Evolutionary conservation across 2,329 filamentous ascomycete species (phyloP).

Genomic region (Venturiaceae sp.): DNA sequence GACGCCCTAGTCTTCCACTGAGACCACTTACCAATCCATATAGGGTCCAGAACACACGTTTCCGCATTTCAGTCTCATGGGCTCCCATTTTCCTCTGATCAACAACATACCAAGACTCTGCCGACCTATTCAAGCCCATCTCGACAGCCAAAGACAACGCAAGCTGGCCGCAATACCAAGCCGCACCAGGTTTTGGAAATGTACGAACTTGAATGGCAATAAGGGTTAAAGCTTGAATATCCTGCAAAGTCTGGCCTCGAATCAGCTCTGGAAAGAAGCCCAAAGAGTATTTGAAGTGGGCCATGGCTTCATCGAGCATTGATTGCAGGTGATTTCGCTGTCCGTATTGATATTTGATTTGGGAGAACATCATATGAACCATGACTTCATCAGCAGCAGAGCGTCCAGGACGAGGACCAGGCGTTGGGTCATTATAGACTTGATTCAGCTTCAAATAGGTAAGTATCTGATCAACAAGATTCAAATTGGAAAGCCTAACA

Average conservation of each 20-base stretch:
- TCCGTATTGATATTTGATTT: conserved; percentile 70
- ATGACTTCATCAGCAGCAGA: conserved; percentile 56
- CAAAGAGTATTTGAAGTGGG: conserved; percentile 68
- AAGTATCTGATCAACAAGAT: conserved; percentile 9
- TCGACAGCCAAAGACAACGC: conserved; percentile 64
- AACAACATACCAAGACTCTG: conserved; percentile 43
- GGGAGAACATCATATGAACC: conserved; percentile 71
- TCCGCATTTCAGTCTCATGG: conserved; percentile 67
- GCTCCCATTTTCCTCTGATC: conserved; percentile 20
- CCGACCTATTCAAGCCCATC: conserved; percentile 64
- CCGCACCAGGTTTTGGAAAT: conserved; percentile 71
- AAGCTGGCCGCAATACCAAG: conserved; percentile 56
- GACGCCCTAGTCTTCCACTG: conserved; percentile 65
- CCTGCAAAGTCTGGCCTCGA: conserved; percentile 50
- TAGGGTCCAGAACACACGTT: conserved; percentile 68
- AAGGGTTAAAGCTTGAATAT: conserved; percentile 64
- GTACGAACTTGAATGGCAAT: conserved; percentile 63
- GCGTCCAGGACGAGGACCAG: conserved; percentile 51
- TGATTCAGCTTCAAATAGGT: conserved; percentile 8
- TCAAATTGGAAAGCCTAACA: conserved; percentile 15
- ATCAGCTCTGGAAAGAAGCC: conserved; percentile 58
- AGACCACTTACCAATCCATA: conserved; percentile 58
- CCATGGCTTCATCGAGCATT: conserved; percentile 58
- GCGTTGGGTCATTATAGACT: conserved; percentile 61
- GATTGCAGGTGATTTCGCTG: conserved; percentile 53